phyloP scores from a whole-genome alignment of 805 yeast species.

The Tetrapisispora pingtungensis region DNA sequence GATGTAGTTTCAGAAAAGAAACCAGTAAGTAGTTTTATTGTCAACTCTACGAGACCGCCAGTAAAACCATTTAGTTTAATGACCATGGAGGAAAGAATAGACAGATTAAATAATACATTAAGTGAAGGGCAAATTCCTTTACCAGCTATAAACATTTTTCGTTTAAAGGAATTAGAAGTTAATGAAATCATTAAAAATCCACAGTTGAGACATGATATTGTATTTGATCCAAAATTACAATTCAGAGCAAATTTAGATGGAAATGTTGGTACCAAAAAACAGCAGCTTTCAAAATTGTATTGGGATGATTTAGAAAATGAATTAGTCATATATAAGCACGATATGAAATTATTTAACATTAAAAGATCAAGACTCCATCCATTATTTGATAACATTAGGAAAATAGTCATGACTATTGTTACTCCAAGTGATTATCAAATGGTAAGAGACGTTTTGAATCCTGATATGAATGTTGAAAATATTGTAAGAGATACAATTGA shows the following conservation, averaged over 20 bases:
- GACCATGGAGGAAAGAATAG: constrained; percentile 20
- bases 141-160: constrained; percentile 77
- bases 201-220: constrained; percentile 83
- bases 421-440: constrained; percentile 64
- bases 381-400: constrained; percentile 64
- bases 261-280: constrained; percentile 75
- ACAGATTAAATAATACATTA: constrained; percentile 10
- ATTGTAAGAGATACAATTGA: constrained; percentile 59
- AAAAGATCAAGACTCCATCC: constrained; percentile 46
- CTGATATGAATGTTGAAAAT: constrained; percentile 70
- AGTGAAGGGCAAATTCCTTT: constrained; percentile 37
- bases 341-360: constrained; percentile 20
- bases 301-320: constrained; percentile 73
- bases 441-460: constrained; percentile 64
- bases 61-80: constrained; percentile 5
- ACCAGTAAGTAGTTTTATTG: background rate
- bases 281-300: constrained; percentile 63
- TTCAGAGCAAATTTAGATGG: constrained; percentile 87
- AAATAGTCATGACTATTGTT: constrained; percentile 59
- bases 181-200: constrained; percentile 86
- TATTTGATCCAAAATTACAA: constrained; percentile 85
- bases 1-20: background rate
- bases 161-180: constrained; percentile 75
- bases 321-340: constrained; percentile 36
- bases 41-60: background rate